These are phyloP conservation scores for Coprinellus aureogranulatus DNA, from an alignment of 768 basidiomycete species.

Conservation along the genomic window DNA sequence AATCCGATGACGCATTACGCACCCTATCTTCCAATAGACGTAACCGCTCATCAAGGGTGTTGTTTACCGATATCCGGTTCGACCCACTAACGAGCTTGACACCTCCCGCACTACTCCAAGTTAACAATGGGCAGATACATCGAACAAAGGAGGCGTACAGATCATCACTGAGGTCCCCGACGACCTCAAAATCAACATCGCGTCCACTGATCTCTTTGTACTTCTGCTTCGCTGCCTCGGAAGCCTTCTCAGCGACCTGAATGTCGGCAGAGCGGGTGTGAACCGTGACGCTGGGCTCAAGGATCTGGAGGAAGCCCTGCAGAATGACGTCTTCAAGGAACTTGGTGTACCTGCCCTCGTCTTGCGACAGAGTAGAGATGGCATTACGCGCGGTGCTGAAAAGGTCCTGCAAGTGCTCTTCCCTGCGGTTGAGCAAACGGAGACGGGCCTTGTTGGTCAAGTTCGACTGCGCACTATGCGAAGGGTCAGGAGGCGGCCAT, in stretches of 20 bases:
- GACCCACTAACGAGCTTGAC: conserved; percentile 71
- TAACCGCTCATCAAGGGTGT: conserved; percentile 90
- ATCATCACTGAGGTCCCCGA: conserved; percentile 63
- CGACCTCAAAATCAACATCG: conserved; percentile 55
- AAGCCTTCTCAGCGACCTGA: conserved; percentile 58
- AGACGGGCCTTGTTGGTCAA: conserved; percentile 96
- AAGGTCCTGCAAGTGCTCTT: conserved; percentile 88
- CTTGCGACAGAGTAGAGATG: conserved; percentile 59
- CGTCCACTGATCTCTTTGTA: conserved; percentile 82
- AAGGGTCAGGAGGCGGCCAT: conserved; percentile 5
- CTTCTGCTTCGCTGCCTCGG: conserved; percentile 55
- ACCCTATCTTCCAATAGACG: conserved; percentile 87
- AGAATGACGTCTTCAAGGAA: conserved; percentile 83
- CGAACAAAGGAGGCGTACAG: conserved; percentile 41
- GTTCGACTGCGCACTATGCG: conserved; percentile 82
- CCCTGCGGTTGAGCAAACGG: conserved; percentile 82
- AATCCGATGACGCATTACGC: too few relatives aligned
- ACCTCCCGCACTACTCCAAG: conserved; percentile 72
- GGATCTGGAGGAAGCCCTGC: conserved; percentile 80
- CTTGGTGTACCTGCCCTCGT: conserved; percentile 70
- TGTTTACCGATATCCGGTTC: conserved; percentile 84
- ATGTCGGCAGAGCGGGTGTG: conserved; percentile 68
- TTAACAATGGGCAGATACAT: background rate
- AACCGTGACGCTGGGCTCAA: conserved; percentile 72
- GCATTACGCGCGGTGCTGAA: conserved; percentile 70